Evolutionary conservation across 169 alveolate genomes (phyloP).

Genomic region (Eimeria acervulina): DNA sequence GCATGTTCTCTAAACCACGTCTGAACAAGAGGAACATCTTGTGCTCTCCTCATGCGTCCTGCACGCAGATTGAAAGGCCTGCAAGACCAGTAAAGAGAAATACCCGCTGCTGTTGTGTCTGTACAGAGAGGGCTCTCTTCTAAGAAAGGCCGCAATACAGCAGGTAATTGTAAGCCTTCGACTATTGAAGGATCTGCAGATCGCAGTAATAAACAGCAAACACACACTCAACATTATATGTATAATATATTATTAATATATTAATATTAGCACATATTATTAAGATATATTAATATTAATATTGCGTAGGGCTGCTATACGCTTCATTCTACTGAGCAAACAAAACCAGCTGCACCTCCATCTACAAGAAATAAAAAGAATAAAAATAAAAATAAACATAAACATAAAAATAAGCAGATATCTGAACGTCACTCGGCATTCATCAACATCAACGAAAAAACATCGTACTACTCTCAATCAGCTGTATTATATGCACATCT

Average conservation of each 20-base stretch:
- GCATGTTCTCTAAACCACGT: constrained; percentile 99
- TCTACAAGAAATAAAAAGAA: too few species aligned
- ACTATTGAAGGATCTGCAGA: constrained; percentile 58
- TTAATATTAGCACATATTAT: background rate
- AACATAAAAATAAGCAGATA: too few species aligned
- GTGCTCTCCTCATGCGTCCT: constrained; percentile 97
- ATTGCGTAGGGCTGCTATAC: too few species aligned
- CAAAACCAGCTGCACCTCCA: too few species aligned
- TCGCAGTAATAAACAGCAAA: background rate
- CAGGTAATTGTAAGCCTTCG: constrained; percentile 73
- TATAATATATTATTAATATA: background rate
- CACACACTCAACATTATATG: too few species aligned
- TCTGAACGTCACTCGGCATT: too few species aligned
- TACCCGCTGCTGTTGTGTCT: constrained; percentile 90
- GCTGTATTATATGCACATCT: too few species aligned
- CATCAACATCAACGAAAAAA: too few species aligned
- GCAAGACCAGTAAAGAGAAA: constrained; percentile 98
- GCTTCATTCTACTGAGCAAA: too few species aligned
- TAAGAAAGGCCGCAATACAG: constrained; percentile 81
- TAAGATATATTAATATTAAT: background rate
- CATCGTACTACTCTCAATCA: too few species aligned
- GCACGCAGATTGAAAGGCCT: constrained; percentile 98
- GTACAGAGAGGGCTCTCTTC: constrained; percentile 86
- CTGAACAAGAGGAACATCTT: constrained; percentile 98
- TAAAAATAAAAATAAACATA: background rate